phyloP scores from a whole-genome alignment of 2,329 filamentous ascomycete species.

The Microdochium trichocladiopsis region DNA sequence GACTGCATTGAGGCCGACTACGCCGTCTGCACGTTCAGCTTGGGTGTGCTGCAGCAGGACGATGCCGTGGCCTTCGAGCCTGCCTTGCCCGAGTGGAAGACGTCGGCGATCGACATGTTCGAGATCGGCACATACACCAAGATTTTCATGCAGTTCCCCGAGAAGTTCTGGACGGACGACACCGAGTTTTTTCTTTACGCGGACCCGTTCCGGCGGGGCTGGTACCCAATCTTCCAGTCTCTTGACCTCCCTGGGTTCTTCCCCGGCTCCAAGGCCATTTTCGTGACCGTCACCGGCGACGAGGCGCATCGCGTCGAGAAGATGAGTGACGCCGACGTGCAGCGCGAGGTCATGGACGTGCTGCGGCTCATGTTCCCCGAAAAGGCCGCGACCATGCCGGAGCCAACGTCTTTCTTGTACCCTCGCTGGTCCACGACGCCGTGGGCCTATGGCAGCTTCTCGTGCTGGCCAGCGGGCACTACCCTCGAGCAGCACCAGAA shows the following conservation, averaged over 20 bases:
- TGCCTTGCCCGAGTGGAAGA: constrained; percentile 56
- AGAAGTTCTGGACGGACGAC: constrained; percentile 55
- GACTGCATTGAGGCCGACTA: constrained; percentile 52
- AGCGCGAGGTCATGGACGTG: constrained; percentile 48
- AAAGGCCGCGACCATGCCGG: constrained; percentile 39
- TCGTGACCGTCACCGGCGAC: constrained; percentile 53
- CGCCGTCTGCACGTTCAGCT: constrained; percentile 60
- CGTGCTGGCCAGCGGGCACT: constrained; percentile 59
- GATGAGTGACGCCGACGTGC: constrained; percentile 50
- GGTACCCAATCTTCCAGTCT: constrained; percentile 56
- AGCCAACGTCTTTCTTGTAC: constrained; percentile 54
- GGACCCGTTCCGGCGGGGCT: constrained; percentile 30
- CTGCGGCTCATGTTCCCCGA: constrained; percentile 53
- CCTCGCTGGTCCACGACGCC: constrained; percentile 39
- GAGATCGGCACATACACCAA: constrained; percentile 69
- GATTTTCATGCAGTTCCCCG: constrained; percentile 62
- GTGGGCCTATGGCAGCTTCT: constrained; percentile 54
- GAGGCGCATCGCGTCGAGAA: constrained; percentile 51
- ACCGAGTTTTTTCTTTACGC: constrained; percentile 38
- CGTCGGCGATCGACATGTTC: constrained; percentile 55
- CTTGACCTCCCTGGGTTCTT: constrained; percentile 50
- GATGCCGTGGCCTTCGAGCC: constrained; percentile 52
- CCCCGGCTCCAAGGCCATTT: constrained; percentile 56
- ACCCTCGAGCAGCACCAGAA: constrained; percentile 62
- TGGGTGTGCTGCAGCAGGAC: constrained; percentile 57